Conservation (phyloP, 1,139 yeast genomes). For the Pichia sp. region DNA sequence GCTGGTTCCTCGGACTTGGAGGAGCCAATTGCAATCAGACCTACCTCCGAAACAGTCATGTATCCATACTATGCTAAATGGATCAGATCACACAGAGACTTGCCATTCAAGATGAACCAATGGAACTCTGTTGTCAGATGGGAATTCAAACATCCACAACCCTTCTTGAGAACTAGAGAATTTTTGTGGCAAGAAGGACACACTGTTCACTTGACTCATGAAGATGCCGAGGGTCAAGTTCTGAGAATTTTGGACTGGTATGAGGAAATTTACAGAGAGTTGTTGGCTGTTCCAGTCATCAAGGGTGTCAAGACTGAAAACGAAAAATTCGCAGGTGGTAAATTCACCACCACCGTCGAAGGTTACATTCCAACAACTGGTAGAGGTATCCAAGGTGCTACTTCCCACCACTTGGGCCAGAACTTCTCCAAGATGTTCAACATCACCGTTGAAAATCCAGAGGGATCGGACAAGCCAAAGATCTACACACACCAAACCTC, state of each 20-base stretch:
- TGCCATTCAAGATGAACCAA: conserved; percentile 93
- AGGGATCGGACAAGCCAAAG: conserved; percentile 81
- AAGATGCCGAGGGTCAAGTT: conserved; percentile 81
- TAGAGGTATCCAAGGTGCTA: conserved; percentile 99
- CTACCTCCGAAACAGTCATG: conserved; percentile 99
- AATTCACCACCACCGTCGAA: conserved; percentile 90
- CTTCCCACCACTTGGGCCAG: conserved; percentile 96
- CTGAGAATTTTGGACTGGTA: conserved; percentile 81
- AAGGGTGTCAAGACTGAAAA: conserved; percentile 94
- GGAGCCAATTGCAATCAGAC: conserved; percentile 98
- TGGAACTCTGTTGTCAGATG: conserved; percentile 99
- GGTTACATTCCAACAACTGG: conserved; percentile 98
- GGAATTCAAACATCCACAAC: conserved; percentile 99
- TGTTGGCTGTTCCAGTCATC: conserved; percentile 95
- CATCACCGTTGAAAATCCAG: conserved; percentile 92
- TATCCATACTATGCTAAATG: conserved; percentile 99
- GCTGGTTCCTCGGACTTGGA: conserved; percentile 94
- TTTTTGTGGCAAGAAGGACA: conserved; percentile 99
- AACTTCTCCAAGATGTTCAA: conserved; percentile 98
- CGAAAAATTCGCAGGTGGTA: conserved; percentile 98
- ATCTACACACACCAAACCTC: conserved; percentile 92
- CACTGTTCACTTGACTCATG: conserved; percentile 85
- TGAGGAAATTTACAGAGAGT: conserved; percentile 77
- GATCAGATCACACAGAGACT: conserved; percentile 97
- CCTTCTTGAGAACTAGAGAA: conserved; percentile 97